Evolutionary conservation across 2,329 filamentous ascomycete species (phyloP).

Genomic region (Trichophyton mentagrophytes): DNA sequence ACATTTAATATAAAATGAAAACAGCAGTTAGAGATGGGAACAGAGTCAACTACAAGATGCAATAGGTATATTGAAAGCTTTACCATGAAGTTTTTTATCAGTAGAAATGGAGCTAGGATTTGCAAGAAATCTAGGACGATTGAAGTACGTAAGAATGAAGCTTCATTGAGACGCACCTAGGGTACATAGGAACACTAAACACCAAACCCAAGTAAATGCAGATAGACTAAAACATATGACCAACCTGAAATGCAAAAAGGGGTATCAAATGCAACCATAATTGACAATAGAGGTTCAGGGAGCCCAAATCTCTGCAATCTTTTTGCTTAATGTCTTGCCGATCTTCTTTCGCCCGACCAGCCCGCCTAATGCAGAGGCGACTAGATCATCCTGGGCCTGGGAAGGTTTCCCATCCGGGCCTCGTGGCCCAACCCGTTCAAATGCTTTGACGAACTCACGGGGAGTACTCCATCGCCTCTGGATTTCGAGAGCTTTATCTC

Average conservation of each 20-base stretch:
- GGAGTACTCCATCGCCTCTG: constrained; percentile 69
- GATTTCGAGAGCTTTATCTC: constrained; percentile 67
- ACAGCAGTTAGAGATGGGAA: no score
- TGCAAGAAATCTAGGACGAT: no score
- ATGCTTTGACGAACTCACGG: constrained; percentile 56
- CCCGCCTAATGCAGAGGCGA: constrained; percentile 43
- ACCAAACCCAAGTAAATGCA: background rate
- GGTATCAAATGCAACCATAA: background rate
- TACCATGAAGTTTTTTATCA: no score
- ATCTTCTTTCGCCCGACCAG: constrained; percentile 58
- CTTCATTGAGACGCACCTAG: no score
- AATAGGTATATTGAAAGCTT: no score
- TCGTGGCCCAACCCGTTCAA: constrained; percentile 38
- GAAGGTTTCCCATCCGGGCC: constrained; percentile 36
- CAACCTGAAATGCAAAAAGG: background rate
- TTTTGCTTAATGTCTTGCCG: constrained; percentile 50
- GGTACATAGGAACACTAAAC: no score
- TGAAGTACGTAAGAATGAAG: no score
- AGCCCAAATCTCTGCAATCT: constrained; percentile 62
- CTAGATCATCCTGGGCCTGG: constrained; percentile 44
- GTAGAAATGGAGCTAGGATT: no score
- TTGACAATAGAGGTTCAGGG: background rate
- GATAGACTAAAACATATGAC: background rate
- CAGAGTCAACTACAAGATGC: no score
- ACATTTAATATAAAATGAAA: no score